A percentile compares a stretch with the other conserved stretches of the same genome.
Evolutionary conservation across 2,329 filamentous ascomycete species (phyloP).

Genomic region (Ceratocystis destructans): DNA sequence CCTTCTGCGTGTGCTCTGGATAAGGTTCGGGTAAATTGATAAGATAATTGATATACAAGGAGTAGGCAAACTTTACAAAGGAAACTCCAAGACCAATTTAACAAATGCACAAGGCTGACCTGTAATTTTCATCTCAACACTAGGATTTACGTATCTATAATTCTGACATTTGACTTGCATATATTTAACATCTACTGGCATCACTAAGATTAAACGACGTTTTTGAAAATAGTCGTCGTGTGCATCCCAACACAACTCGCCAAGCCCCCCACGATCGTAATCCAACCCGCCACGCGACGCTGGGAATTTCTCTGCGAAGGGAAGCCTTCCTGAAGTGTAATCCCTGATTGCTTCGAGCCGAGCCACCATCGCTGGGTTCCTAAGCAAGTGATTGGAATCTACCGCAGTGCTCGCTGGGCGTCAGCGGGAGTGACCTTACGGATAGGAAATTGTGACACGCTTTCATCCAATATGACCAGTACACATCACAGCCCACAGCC

Average conservation of each 20-base stretch:
- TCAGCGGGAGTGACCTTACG: conserved; percentile 41
- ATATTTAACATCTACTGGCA: too few species aligned
- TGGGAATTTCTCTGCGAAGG: conserved; percentile 60
- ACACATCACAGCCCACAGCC: conserved; percentile 43
- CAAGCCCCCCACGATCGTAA: conserved; percentile 50
- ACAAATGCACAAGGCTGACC: too few species aligned
- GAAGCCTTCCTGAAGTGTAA: conserved; percentile 55
- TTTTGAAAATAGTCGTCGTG: conserved; percentile 34
- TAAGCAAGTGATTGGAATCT: conserved; percentile 46
- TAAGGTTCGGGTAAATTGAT: too few species aligned
- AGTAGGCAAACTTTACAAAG: too few species aligned
- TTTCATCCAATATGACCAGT: conserved; percentile 46
- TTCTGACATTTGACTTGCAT: too few species aligned
- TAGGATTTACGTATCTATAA: too few species aligned
- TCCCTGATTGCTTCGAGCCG: conserved; percentile 54
- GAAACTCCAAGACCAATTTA: too few species aligned
- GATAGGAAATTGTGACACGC: conserved; percentile 40
- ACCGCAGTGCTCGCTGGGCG: conserved; percentile 59
- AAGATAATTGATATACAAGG: too few species aligned
- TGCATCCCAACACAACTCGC: conserved; percentile 42
- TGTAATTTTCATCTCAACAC: too few species aligned
- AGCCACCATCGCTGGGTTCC: conserved; percentile 52
- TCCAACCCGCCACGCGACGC: conserved; percentile 58
- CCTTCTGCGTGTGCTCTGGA: too few species aligned
- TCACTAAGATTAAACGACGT: too few species aligned